Percentiles rank a stretch among this genome's conserved stretches.
These are phyloP conservation scores for Trichophyton rubrum DNA, from an alignment of 2,329 filamentous ascomycete species.

Conservation along the genomic window DNA sequence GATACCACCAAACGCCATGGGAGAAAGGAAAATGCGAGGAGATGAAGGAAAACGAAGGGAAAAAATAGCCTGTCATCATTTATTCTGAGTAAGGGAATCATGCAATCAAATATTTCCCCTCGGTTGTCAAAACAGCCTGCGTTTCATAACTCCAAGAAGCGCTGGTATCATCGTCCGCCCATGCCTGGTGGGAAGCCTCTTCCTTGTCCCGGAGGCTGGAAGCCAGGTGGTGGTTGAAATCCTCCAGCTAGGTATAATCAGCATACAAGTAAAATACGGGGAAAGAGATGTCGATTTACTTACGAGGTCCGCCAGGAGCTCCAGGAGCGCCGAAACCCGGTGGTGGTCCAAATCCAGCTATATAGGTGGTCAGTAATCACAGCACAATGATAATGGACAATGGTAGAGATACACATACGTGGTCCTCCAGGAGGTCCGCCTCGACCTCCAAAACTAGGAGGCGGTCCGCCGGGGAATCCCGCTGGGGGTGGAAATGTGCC, in stretches of 20 bases:
- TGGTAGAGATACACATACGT: conserved; percentile 31
- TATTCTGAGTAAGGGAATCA: neutral
- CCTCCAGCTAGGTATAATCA: conserved; percentile 35
- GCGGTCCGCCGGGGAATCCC: conserved; percentile 43
- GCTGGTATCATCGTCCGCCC: conserved; percentile 28
- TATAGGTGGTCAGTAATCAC: conserved; percentile 6
- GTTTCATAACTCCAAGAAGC: neutral
- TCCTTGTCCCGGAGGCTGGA: conserved; percentile 53
- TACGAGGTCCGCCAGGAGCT: conserved; percentile 31
- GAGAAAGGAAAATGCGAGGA: conserved; percentile 1
- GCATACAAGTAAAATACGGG: conserved; percentile 17
- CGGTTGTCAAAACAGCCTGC: neutral
- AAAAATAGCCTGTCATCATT: neutral
- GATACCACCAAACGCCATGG: conserved; percentile 7
- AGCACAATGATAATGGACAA: neutral
- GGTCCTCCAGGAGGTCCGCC: conserved; percentile 32
- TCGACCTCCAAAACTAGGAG: conserved; percentile 40
- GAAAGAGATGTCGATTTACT: conserved; percentile 19
- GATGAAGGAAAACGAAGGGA: conserved; percentile 1
- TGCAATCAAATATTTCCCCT: neutral
- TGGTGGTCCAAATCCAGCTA: conserved; percentile 37
- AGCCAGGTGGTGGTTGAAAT: conserved; percentile 54
- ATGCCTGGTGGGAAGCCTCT: conserved; percentile 42
- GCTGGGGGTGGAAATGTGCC: conserved; percentile 37
- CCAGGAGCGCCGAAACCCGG: conserved; percentile 36